phyloP scores from a whole-genome alignment of 257 asterid genomes.

The Solanum boliviense region DNA sequence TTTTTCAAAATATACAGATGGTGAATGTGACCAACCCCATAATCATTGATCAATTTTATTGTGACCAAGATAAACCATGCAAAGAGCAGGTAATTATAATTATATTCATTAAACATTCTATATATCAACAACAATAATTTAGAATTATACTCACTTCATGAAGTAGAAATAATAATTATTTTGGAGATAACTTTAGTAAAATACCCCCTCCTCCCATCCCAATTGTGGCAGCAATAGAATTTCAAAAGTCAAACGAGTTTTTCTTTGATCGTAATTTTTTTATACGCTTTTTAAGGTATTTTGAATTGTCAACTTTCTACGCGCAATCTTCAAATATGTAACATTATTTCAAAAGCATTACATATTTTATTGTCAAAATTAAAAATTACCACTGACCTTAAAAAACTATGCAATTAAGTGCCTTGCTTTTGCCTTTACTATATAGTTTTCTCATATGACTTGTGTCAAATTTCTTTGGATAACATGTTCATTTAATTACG shows the following conservation, averaged over 20 bases:
- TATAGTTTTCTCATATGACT: no score
- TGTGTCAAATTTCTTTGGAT: no score
- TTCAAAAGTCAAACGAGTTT: no score
- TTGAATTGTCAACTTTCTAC: no score
- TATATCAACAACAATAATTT: neutral
- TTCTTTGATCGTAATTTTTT: no score
- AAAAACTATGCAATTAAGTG: no score
- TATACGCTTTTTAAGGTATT: no score
- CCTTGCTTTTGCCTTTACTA: no score
- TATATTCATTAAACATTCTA: neutral
- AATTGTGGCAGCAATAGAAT: no score
- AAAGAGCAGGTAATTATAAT: conserved; percentile 33
- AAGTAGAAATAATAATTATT: neutral
- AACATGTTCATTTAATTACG: neutral
- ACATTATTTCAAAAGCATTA: neutral
- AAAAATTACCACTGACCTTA: no score
- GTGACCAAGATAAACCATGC: conserved; percentile 52
- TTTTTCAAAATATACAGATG: conserved; percentile 55
- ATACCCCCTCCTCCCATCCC: neutral
- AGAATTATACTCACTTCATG: neutral
- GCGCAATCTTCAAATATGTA: no score
- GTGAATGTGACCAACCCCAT: conserved; percentile 70
- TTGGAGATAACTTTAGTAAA: neutral
- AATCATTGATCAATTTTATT: conserved; percentile 72
- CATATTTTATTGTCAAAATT: neutral